Evolutionary conservation across 495 filamentous ascomycete genomes (phyloP).

Genomic region (Daldinia decipiens): DNA sequence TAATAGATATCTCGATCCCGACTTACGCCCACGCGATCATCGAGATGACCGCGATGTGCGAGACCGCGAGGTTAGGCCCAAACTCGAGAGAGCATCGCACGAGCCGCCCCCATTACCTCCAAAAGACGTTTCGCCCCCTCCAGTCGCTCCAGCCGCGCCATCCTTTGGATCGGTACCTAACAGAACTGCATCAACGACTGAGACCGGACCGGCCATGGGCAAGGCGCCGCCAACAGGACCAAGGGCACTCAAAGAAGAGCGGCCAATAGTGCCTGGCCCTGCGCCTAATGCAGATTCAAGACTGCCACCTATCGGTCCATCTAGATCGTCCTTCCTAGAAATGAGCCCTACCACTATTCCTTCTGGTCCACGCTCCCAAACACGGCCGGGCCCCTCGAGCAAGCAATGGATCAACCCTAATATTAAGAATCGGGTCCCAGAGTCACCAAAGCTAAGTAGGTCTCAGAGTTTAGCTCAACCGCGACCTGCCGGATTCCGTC

Average conservation of each 20-base stretch:
- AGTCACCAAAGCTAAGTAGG: constrained; percentile 56
- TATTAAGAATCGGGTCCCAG: constrained; percentile 56
- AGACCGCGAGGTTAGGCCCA: constrained; percentile 61
- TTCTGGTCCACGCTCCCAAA: constrained; percentile 65
- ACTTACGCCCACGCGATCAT: constrained; percentile 63
- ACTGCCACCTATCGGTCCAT: constrained; percentile 56
- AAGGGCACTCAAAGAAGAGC: constrained; percentile 59
- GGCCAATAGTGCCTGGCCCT: constrained; percentile 52
- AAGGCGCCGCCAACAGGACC: constrained; percentile 64
- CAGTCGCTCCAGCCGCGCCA: constrained; percentile 82
- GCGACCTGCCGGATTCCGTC: constrained; percentile 53
- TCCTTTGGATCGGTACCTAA: constrained; percentile 76
- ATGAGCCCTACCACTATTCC: constrained; percentile 64
- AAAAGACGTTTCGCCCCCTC: constrained; percentile 71
- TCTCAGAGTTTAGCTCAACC: constrained; percentile 56
- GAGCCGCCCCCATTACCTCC: constrained; percentile 55
- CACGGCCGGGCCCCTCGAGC: constrained; percentile 58
- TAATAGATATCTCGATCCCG: constrained; percentile 55
- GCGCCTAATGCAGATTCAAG: constrained; percentile 46
- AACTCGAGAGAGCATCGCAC: constrained; percentile 56
- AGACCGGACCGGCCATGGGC: constrained; percentile 54
- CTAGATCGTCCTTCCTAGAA: constrained; percentile 62
- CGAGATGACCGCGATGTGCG: constrained; percentile 66
- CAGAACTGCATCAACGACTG: constrained; percentile 51
- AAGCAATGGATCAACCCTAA: constrained; percentile 72